Conservation (phyloP, 257 asterid species). For the Striga asiatica region DNA sequence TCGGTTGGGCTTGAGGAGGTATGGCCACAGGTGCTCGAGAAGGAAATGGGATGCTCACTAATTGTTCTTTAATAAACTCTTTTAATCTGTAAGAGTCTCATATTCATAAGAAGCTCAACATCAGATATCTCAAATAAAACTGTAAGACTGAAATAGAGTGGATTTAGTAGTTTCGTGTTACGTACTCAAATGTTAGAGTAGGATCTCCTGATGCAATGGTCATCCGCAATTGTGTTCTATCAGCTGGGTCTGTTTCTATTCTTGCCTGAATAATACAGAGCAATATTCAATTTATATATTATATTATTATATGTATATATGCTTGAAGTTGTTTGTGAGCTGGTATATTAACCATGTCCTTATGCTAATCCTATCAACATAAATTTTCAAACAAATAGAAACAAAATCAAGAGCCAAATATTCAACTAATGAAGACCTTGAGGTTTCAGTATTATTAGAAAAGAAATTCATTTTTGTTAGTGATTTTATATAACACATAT, state of each 20-base stretch:
- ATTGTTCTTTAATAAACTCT: conserved; percentile 77
- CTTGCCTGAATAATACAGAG: conserved; percentile 38
- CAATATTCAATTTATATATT: background rate
- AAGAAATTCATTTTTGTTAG: too few species aligned
- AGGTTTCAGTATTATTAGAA: too few species aligned
- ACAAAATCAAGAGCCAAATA: too few species aligned
- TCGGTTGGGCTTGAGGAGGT: conserved; percentile 48
- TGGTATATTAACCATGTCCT: too few species aligned
- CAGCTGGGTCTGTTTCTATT: conserved; percentile 96
- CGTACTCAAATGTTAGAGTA: conserved; percentile 72
- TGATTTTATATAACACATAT: too few species aligned
- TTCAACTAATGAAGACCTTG: too few species aligned
- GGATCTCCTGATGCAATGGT: conserved; percentile 90
- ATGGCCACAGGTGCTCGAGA: conserved; percentile 28
- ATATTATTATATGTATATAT: background rate
- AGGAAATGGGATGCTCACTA: conserved; percentile 47
- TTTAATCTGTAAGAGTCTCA: conserved; percentile 58
- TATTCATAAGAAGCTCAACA: conserved; percentile 3
- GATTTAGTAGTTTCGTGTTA: background rate
- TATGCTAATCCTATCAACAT: too few species aligned
- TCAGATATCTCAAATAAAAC: background rate
- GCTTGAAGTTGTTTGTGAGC: too few species aligned
- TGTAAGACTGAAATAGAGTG: too few species aligned
- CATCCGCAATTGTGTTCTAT: conserved; percentile 87
- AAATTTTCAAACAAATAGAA: too few species aligned